A percentile compares a stretch with the other conserved stretches of the same genome.
Evolutionary conservation across 768 basidiomycete genomes (phyloP).

Genomic region (Boletus bicolor): DNA sequence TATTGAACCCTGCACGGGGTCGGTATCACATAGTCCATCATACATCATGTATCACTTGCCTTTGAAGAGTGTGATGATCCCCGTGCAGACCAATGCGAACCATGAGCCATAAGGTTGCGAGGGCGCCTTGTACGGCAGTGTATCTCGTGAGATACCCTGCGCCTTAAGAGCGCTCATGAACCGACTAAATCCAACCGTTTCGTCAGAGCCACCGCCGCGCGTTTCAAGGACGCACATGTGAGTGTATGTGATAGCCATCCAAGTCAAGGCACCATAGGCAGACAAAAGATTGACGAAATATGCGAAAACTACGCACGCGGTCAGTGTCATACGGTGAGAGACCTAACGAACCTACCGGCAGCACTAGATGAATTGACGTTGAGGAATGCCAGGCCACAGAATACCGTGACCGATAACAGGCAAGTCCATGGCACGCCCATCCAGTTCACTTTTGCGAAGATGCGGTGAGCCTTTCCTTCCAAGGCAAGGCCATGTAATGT

Average conservation of each 20-base stretch:
- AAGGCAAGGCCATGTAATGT: slow-evolving; percentile 52
- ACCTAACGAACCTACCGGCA: slow-evolving; percentile 37
- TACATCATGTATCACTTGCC: slow-evolving; percentile 29
- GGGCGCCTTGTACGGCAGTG: slow-evolving; percentile 38
- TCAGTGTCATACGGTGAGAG: background rate
- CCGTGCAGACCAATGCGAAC: slow-evolving; percentile 54
- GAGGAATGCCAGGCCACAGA: slow-evolving; percentile 58
- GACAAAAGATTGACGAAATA: slow-evolving; percentile 43
- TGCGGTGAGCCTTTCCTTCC: slow-evolving; percentile 47
- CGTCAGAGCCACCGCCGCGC: slow-evolving; percentile 13
- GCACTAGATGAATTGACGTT: slow-evolving; percentile 53
- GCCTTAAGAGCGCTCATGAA: slow-evolving; percentile 48
- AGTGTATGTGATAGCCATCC: slow-evolving; percentile 50
- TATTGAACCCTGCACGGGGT: slow-evolving; percentile 32
- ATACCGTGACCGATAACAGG: slow-evolving; percentile 44
- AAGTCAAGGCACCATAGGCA: slow-evolving; percentile 33
- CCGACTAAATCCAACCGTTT: slow-evolving; percentile 29
- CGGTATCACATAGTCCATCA: background rate
- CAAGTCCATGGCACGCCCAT: slow-evolving; percentile 41
- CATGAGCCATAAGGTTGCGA: slow-evolving; percentile 51
- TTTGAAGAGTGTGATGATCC: slow-evolving; percentile 58
- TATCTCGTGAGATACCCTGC: slow-evolving; percentile 42
- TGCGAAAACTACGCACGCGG: slow-evolving; percentile 24
- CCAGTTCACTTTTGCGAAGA: slow-evolving; percentile 45
- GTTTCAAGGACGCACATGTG: slow-evolving; percentile 48